Conservation (phyloP, 768 basidiomycete genomes). For the Kwoniella newhampshirensis region DNA sequence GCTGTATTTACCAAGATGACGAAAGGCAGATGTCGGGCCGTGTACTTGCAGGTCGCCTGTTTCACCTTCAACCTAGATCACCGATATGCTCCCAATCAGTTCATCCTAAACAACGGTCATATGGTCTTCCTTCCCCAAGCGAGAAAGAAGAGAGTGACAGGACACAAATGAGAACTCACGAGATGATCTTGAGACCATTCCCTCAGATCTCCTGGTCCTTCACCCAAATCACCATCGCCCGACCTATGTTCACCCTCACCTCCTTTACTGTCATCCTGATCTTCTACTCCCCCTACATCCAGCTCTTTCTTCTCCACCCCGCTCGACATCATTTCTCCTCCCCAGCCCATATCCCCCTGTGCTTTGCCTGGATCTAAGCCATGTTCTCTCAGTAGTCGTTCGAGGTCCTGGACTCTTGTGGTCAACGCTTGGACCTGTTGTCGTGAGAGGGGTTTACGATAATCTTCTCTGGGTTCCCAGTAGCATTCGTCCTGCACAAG, state of each 20-base stretch:
- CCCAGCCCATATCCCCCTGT: not conserved
- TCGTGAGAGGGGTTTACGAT: constrained; percentile 43
- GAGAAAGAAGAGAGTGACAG: not conserved
- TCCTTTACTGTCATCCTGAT: not conserved
- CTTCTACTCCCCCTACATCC: not conserved
- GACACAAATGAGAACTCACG: constrained; percentile 16
- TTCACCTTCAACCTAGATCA: constrained; percentile 42
- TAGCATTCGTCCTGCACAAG: constrained; percentile 40
- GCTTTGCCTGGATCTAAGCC: constrained; percentile 26
- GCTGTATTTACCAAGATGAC: constrained; percentile 34
- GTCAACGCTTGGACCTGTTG: constrained; percentile 45
- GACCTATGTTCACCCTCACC: not conserved
- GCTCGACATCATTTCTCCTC: constrained; percentile 9
- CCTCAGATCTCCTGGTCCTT: constrained; percentile 12
- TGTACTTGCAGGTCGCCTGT: constrained; percentile 43
- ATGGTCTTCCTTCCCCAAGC: too few species aligned
- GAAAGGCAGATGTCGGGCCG: constrained; percentile 49
- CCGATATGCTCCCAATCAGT: too few species aligned
- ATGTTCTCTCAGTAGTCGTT: constrained; percentile 32
- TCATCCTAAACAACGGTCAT: too few species aligned
- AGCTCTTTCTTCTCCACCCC: not conserved
- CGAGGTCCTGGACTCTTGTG: constrained; percentile 38
- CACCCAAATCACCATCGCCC: not conserved
- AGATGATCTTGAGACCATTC: constrained; percentile 29
- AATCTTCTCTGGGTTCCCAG: constrained; percentile 42